Base-by-base conservation (phyloP, 768 basidiomycete species). In the Boletellus sp. region DNA sequence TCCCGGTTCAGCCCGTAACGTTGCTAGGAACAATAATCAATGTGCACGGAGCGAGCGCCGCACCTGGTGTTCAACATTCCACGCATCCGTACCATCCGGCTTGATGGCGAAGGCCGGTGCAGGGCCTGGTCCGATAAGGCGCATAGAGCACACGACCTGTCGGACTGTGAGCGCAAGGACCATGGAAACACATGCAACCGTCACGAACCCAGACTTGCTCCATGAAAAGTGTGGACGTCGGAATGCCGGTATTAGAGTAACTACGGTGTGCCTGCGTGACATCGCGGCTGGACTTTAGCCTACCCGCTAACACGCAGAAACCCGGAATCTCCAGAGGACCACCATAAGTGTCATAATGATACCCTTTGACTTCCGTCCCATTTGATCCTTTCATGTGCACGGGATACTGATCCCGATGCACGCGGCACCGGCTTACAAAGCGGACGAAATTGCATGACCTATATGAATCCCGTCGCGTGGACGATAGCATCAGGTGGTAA, bases 291-390 rank as follows among this genome's bases (percentile, higher is more conserved):
- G 19, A 9, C 19, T 37, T 17, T 6, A 37, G 54, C 60, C 22
- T n/a, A 66, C 68, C 70, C 19, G 53, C 47, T 9, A 71, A 33
- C 51, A 63, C 58, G 53, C 64, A 71, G 47, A 68, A 67, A 36
- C 72, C 73, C 1, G 72, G 70, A n/a, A 72, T 72, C 16, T 57
- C 62, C 6, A 70, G 71, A 32, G 70, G 70, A 11, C 70, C 70
- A 4, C 58, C 66, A 7, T 67, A 58, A 1, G 51, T 44, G 5
- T 62, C 51, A 26, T 57, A 70, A 28, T 28, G 8, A 41, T 65
- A 72, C 23, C 62, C 64, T 28, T 55, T 47, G 0, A 72, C 20
- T 11, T 61, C 61, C 38, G 47, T 40, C 23, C 55, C 63, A 13
- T 54, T 52, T 20, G 44, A 44, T 19, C 70, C 70, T 32, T 54